phyloP scores from a whole-genome alignment of 164 flowering plant species.

The Magnolia kwangsiensis region DNA sequence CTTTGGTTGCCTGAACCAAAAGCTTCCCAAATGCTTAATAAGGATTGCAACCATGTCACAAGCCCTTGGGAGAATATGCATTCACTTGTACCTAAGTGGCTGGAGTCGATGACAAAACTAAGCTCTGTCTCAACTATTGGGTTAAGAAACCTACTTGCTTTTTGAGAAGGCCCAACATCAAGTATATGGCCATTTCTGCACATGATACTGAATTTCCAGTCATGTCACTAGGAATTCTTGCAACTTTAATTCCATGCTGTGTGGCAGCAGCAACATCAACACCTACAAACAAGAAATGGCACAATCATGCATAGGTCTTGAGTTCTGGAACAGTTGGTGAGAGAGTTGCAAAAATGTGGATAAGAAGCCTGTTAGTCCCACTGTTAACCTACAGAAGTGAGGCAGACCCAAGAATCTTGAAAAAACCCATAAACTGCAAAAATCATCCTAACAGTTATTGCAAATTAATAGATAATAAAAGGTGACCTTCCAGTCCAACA shows the following conservation, averaged over 20 bases:
- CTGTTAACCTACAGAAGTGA: background rate
- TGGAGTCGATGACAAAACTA: background rate
- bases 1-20: background rate
- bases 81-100: background rate
- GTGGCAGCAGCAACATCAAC: slow-evolving; percentile 85
- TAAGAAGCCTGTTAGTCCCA: background rate
- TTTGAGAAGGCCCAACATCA: slow-evolving; percentile 80
- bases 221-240: slow-evolving; percentile 61
- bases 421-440: background rate
- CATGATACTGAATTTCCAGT: slow-evolving; percentile 90
- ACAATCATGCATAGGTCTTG: background rate
- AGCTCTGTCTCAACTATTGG: background rate
- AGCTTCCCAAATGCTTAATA: background rate
- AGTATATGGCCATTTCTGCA: slow-evolving; percentile 92
- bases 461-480: background rate
- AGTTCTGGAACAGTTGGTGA: background rate
- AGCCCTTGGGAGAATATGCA: background rate
- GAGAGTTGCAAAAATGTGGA: background rate
- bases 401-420: background rate
- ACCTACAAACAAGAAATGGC: slow-evolving; percentile 35
- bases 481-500: slow-evolving; percentile 82
- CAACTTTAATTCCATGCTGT: slow-evolving; percentile 74
- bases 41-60: background rate
- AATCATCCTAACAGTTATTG: background rate
- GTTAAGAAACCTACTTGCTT: slow-evolving; percentile 54